phyloP scores from a whole-genome alignment of 805 yeast genomes.

The Metschnikowia orientalis region DNA sequence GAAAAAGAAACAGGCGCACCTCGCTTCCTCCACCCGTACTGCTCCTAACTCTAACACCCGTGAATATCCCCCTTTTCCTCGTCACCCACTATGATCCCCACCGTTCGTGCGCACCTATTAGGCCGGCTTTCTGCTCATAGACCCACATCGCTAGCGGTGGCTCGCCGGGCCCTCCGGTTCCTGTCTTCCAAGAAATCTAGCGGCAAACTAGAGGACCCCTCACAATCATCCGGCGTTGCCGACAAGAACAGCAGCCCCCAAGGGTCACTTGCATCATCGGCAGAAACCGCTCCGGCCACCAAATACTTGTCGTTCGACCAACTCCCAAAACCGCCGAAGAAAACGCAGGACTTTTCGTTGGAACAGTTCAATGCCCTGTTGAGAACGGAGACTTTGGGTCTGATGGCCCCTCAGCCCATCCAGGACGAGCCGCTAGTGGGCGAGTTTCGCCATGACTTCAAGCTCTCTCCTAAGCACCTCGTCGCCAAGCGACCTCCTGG shows the following conservation, averaged over 20 bases:
- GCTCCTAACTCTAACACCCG: no score
- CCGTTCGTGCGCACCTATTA: background rate
- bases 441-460: slow-evolving; percentile 10
- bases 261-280: no score
- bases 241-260: no score
- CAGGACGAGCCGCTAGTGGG: slow-evolving; percentile 7
- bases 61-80: no score
- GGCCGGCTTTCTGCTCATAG: background rate
- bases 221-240: no score
- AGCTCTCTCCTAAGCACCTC: slow-evolving; percentile 8
- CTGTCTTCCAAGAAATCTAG: slow-evolving; percentile 18
- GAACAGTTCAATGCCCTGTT: slow-evolving; percentile 16
- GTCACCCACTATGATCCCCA: no score
- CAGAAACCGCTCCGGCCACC: no score
- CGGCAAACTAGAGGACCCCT: slow-evolving; percentile 8
- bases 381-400: slow-evolving; percentile 10
- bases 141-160: slow-evolving; percentile 2
- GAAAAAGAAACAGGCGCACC: no score
- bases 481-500: slow-evolving; percentile 5
- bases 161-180: slow-evolving; percentile 7
- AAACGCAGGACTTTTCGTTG: slow-evolving; percentile 12
- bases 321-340: slow-evolving; percentile 30
- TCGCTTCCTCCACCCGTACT: no score
- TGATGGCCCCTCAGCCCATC: slow-evolving; percentile 1
- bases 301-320: slow-evolving; percentile 27